A percentile compares a stretch with the other conserved stretches of the same genome.
phyloP scores from a whole-genome alignment of 768 basidiomycete genomes.

The Mycena filopes region DNA sequence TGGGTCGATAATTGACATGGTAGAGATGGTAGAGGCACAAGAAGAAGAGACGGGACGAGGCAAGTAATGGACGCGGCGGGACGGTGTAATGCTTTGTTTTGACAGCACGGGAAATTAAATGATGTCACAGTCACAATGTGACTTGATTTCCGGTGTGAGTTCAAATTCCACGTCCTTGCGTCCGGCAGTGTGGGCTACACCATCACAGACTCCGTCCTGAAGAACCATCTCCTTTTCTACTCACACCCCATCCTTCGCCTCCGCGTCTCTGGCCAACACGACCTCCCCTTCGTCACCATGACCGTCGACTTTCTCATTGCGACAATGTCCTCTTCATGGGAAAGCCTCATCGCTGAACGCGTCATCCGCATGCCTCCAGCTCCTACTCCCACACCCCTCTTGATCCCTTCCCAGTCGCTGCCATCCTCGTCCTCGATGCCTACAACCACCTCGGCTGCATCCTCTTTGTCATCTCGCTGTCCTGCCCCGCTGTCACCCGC shows the following conservation, averaged over 20 bases:
- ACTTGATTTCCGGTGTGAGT: no score
- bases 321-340: constrained; percentile 8
- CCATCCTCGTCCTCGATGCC: neutral
- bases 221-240: constrained; percentile 16
- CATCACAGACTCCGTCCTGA: constrained; percentile 4
- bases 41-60: no score
- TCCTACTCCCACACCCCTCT: neutral
- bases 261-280: neutral
- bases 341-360: constrained; percentile 1
- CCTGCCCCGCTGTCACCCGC: neutral
- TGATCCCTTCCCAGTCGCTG: neutral
- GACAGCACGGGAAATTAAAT: no score
- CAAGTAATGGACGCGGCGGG: no score
- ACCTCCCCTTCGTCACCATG: neutral
- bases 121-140: no score
- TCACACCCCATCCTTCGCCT: constrained; percentile 10
- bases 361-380: neutral
- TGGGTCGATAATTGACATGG: no score
- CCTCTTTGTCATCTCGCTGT: neutral
- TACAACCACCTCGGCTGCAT: neutral
- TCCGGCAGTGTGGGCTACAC: neutral
- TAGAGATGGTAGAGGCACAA: no score
- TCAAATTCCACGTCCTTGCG: constrained; percentile 1
- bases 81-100: no score
- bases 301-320: neutral